Conservation (phyloP, 2,329 filamentous ascomycete genomes). For the Talaromyces sp. region DNA sequence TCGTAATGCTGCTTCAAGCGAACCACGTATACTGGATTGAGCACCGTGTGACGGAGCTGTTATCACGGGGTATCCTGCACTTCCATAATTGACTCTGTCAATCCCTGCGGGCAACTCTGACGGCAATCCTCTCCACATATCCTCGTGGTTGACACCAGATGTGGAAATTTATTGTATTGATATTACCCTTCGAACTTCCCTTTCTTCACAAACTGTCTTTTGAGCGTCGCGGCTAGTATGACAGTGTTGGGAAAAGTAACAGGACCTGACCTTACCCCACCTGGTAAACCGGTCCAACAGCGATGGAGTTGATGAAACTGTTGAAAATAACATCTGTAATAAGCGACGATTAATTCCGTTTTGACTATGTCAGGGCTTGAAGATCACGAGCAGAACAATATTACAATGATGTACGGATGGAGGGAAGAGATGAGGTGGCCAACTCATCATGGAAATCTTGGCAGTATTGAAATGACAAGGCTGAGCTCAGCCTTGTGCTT, state of each 20-base stretch:
- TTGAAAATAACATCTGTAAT: background rate
- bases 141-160: background rate
- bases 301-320: background rate
- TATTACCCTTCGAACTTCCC: background rate
- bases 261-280: background rate
- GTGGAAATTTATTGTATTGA: too few relatives aligned
- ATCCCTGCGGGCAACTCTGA: background rate
- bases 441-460: background rate
- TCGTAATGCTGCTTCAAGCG: background rate
- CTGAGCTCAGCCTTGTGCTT: background rate
- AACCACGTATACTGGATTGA: background rate
- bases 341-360: background rate
- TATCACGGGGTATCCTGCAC: background rate
- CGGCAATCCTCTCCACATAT: background rate
- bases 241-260: background rate
- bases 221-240: background rate
- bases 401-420: background rate
- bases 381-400: background rate
- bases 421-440: background rate
- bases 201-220: background rate
- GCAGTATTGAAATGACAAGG: background rate
- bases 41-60: background rate
- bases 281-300: background rate
- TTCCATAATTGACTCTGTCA: background rate
- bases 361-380: background rate